Evolutionary conservation across 2,329 filamentous ascomycete species (phyloP).

Genomic region (Fusarium sp.): DNA sequence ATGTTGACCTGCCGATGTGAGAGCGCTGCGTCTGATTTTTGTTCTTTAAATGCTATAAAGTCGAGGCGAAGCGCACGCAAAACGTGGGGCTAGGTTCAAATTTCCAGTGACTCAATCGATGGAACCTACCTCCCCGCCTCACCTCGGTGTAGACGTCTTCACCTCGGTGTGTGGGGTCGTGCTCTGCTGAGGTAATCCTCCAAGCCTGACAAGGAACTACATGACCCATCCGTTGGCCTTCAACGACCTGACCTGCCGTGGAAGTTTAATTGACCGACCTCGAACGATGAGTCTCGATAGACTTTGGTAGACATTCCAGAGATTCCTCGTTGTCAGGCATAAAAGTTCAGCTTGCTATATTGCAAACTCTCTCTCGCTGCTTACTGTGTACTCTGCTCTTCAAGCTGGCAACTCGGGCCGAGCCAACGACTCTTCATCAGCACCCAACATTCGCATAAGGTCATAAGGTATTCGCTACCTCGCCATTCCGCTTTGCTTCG

Average conservation of each 20-base stretch:
- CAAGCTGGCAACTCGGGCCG: not conserved
- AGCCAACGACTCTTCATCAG: not conserved
- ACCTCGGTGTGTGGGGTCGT: conserved; percentile 8
- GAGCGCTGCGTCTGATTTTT: conserved; percentile 24
- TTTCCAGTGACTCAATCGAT: conserved; percentile 48
- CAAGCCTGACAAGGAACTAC: not conserved
- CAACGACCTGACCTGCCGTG: not conserved
- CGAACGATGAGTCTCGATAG: conserved; percentile 9
- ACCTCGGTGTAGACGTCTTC: conserved; percentile 40
- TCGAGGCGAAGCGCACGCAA: conserved; percentile 18
- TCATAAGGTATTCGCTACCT: not conserved
- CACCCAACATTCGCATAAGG: not conserved
- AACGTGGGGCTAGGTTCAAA: conserved; percentile 38
- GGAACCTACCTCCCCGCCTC: conserved; percentile 34
- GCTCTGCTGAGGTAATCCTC: conserved; percentile 25
- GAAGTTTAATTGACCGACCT: conserved; percentile 9
- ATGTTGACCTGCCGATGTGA: conserved; percentile 45
- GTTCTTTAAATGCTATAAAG: conserved; percentile 28
- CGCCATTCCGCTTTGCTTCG: not conserved
- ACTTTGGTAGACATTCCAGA: conserved; percentile 38
- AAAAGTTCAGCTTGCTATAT: conserved; percentile 1
- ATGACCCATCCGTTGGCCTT: not conserved
- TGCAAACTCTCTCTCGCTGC: not conserved
- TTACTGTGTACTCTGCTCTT: no score
- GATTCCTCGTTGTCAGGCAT: not conserved